These are phyloP conservation scores for Baeospora myosura DNA, from an alignment of 1,284 basidiomycete species.

Conservation along the genomic window DNA sequence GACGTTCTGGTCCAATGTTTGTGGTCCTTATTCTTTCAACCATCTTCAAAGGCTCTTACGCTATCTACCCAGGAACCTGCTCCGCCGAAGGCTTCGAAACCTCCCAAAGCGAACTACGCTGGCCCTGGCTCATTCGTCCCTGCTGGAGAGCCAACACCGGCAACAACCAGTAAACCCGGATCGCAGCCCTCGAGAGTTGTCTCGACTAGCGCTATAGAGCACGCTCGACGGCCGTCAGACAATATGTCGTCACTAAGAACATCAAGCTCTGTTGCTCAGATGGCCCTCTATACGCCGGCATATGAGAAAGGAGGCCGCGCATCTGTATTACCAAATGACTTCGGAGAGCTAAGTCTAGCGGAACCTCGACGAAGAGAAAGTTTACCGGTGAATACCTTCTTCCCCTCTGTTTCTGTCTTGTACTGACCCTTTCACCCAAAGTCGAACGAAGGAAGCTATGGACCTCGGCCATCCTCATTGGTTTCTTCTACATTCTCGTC, in stretches of 20 bases:
- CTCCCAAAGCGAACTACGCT: slow-evolving; percentile 38
- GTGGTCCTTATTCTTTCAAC: slow-evolving; percentile 26
- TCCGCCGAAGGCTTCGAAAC: slow-evolving; percentile 47
- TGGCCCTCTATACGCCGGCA: slow-evolving; percentile 68
- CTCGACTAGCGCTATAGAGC: slow-evolving; percentile 30
- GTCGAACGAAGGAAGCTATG: slow-evolving; percentile 31
- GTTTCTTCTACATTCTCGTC: slow-evolving; percentile 19
- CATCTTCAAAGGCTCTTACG: slow-evolving; percentile 5
- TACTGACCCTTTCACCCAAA: slow-evolving; percentile 13
- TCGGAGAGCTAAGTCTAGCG: slow-evolving; percentile 57
- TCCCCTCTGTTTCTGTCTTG: slow-evolving; percentile 4
- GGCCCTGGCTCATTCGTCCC: slow-evolving; percentile 71
- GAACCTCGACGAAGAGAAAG: slow-evolving; percentile 48
- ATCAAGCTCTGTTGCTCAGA: slow-evolving; percentile 49
- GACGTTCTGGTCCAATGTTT: slow-evolving; percentile 92
- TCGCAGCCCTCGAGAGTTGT: slow-evolving; percentile 28
- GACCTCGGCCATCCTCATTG: slow-evolving; percentile 34
- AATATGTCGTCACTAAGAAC: slow-evolving; percentile 49
- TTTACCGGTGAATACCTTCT: slow-evolving; percentile 45
- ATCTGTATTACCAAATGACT: slow-evolving; percentile 46
- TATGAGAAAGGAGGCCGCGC: slow-evolving; percentile 44
- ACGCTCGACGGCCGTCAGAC: slow-evolving; percentile 37
- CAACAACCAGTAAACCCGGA: slow-evolving; percentile 19
- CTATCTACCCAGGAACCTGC: slow-evolving; percentile 50
- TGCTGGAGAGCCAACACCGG: slow-evolving; percentile 26